Conservation (phyloP, 257 asterid species). For the Anisodus tanguticus region DNA sequence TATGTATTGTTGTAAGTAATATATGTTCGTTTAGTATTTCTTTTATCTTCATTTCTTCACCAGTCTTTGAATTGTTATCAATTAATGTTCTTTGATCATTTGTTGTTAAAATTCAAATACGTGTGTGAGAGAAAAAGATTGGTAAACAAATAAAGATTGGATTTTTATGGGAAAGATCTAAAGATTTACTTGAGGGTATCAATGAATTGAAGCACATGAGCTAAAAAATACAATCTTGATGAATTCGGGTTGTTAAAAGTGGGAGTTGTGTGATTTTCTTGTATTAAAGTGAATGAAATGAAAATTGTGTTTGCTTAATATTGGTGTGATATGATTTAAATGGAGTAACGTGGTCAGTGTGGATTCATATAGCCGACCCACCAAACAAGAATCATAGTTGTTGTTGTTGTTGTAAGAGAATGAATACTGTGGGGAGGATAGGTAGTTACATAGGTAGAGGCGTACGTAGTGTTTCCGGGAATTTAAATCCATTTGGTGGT, state of each 20-base stretch:
- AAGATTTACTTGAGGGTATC: constrained; percentile 25
- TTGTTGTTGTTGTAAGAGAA: constrained; percentile 27
- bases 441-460: constrained; percentile 61
- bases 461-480: constrained; percentile 33
- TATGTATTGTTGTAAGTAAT: not conserved
- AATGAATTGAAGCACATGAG: constrained; percentile 22
- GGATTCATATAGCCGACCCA: not conserved
- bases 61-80: not conserved
- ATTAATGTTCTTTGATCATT: not conserved
- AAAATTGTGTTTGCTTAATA: not conserved
- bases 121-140: not conserved
- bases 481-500: constrained; percentile 50
- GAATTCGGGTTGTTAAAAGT: constrained; percentile 33
- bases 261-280: constrained; percentile 25
- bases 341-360: not conserved
- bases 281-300: not conserved
- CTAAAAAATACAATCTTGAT: constrained; percentile 21
- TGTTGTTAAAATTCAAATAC: constrained; percentile 18
- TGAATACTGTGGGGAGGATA: constrained; percentile 77
- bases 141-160: constrained; percentile 19
- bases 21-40: not conserved
- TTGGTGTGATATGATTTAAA: not conserved
- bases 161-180: constrained; percentile 24
- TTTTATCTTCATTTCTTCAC: not conserved
- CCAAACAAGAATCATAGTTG: not conserved